phyloP scores from a whole-genome alignment of 345 rosid species.

The Salix arbutifolia region DNA sequence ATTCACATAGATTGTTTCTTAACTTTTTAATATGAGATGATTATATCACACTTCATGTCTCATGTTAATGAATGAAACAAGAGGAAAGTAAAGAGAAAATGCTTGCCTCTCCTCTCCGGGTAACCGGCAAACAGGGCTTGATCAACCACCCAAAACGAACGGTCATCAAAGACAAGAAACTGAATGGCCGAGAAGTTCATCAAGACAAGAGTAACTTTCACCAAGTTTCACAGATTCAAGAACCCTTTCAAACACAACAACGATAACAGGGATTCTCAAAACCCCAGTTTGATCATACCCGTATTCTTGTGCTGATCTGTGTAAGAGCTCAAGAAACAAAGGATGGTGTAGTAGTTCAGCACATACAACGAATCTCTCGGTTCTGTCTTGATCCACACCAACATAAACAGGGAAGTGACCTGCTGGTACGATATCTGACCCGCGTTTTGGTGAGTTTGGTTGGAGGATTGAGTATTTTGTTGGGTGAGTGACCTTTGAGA shows the following conservation, averaged over 20 bases:
- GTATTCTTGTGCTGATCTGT: conserved; percentile 78
- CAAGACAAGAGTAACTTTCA: background rate
- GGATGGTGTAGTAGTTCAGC: conserved; percentile 64
- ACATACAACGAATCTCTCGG: background rate
- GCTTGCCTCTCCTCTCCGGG: background rate
- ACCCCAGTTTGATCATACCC: conserved; percentile 88
- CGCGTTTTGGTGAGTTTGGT: background rate
- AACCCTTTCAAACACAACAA: conserved; percentile 56
- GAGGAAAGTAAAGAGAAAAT: background rate
- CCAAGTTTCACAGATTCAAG: background rate
- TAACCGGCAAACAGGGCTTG: background rate
- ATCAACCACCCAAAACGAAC: background rate
- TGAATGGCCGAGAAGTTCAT: background rate
- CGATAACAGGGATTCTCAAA: conserved; percentile 75
- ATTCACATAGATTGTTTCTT: no score
- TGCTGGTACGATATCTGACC: background rate
- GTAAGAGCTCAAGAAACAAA: conserved; percentile 56
- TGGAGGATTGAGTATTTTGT: background rate
- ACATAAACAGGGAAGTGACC: conserved; percentile 1
- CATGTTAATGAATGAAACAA: background rate
- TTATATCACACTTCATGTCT: no score
- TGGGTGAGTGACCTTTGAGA: background rate
- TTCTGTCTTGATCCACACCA: background rate
- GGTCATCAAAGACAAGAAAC: no score
- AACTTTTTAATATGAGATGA: no score